Evolutionary conservation across 2,329 filamentous ascomycete genomes (phyloP).

Genomic region (Colletotrichum sp.): DNA sequence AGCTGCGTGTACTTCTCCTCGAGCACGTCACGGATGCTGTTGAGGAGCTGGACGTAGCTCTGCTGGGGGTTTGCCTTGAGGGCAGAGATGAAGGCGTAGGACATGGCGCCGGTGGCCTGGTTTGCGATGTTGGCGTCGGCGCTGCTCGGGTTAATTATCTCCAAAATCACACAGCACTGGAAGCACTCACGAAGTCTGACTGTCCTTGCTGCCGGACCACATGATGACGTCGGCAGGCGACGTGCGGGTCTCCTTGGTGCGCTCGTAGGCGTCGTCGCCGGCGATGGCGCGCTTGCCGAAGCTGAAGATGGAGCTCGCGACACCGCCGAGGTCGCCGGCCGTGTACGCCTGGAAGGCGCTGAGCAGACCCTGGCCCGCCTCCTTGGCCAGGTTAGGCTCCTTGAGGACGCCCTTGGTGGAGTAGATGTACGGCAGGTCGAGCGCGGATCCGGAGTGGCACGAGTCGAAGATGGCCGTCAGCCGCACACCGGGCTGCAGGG

Average conservation of each 20-base stretch:
- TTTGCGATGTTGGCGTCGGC: slow-evolving; percentile 88
- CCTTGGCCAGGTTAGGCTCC: slow-evolving; percentile 81
- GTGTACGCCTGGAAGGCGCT: slow-evolving; percentile 80
- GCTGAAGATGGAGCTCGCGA: slow-evolving; percentile 79
- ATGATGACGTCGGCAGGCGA: slow-evolving; percentile 95
- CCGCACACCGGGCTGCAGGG: slow-evolving; percentile 83
- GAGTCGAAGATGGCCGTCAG: slow-evolving; percentile 83
- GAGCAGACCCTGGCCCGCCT: slow-evolving; percentile 75
- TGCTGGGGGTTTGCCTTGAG: slow-evolving; percentile 94
- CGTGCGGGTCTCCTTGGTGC: slow-evolving; percentile 86
- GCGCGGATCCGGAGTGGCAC: slow-evolving; percentile 78
- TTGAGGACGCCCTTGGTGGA: slow-evolving; percentile 81
- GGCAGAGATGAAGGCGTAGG: slow-evolving; percentile 91
- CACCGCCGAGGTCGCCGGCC: slow-evolving; percentile 81
- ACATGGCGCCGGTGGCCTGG: slow-evolving; percentile 97
- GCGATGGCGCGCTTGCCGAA: slow-evolving; percentile 82
- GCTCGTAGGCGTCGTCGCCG: slow-evolving; percentile 80
- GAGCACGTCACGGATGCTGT: slow-evolving; percentile 92
- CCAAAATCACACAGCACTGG: neutral
- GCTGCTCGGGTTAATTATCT: slow-evolving; percentile 45
- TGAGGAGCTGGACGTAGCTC: slow-evolving; percentile 94
- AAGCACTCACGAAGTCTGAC: slow-evolving; percentile 76
- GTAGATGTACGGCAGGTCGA: slow-evolving; percentile 82
- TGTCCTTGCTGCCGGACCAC: slow-evolving; percentile 97
- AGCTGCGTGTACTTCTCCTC: slow-evolving; percentile 90